These are phyloP conservation scores for Pichia cabralensis DNA, from an alignment of 805 yeast species.

Conservation along the genomic window DNA sequence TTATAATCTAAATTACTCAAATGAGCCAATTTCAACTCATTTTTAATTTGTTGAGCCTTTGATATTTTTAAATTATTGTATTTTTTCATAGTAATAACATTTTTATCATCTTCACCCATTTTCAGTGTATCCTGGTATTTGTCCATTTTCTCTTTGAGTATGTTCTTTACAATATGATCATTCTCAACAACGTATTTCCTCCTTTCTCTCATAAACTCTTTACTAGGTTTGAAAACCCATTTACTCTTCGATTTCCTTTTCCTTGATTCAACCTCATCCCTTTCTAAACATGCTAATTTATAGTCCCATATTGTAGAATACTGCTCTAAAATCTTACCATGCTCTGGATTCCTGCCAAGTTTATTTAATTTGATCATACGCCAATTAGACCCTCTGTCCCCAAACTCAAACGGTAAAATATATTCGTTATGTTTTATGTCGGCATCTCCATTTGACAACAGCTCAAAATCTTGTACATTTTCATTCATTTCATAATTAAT, in stretches of 20 bases:
- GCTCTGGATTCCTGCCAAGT: constrained; percentile 1
- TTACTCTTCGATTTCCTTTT: constrained; percentile 4
- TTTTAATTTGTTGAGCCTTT: constrained; percentile 1
- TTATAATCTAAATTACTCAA: constrained; percentile 10
- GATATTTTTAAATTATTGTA: constrained; percentile 2
- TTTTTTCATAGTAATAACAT: constrained; percentile 5
- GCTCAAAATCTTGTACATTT: too few relatives aligned
- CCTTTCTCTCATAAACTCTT: constrained; percentile 13
- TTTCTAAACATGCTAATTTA: constrained; percentile 27
- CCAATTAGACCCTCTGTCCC: constrained; percentile 31
- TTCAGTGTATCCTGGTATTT: constrained; percentile 17
- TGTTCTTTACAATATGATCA: constrained; percentile 1
- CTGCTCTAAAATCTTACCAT: constrained; percentile 5
- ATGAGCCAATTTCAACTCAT: constrained; percentile 11
- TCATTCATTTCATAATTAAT: constrained; percentile 1
- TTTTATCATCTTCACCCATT: constrained; percentile 14
- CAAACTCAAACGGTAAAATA: constrained; percentile 24
- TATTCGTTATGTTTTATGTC: background rate
- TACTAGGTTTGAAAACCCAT: constrained; percentile 22
- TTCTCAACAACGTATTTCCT: constrained; percentile 8
- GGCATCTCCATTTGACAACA: background rate
- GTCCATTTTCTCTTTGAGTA: constrained; percentile 11
- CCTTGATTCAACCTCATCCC: constrained; percentile 21
- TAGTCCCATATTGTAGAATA: constrained; percentile 11
- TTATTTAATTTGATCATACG: constrained; percentile 27